Percentiles rank a stretch among this genome's conserved stretches.
These are phyloP conservation scores for Mucor piriformis DNA, from an alignment of 371 early-diverging fungal species.

Conservation along the genomic window DNA sequence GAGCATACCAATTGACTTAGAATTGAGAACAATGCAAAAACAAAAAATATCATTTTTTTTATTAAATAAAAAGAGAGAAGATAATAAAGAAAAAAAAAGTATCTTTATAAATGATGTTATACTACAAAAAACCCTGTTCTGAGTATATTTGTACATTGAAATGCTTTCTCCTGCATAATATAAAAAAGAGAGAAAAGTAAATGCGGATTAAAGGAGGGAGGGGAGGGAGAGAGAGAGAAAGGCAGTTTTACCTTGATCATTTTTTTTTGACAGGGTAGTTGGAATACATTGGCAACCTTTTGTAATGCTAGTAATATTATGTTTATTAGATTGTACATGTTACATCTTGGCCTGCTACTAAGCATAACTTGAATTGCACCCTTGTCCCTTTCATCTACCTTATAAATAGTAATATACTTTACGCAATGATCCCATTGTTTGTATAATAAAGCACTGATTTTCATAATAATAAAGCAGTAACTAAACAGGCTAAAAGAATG, in stretches of 20 bases:
- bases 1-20: neutral
- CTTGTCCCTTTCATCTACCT: too few relatives aligned
- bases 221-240: too few relatives aligned
- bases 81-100: neutral
- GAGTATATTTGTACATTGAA: constrained; percentile 1
- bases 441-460: too few relatives aligned
- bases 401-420: too few relatives aligned
- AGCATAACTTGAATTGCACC: too few relatives aligned
- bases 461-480: neutral
- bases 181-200: neutral
- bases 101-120: neutral
- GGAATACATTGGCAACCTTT: neutral
- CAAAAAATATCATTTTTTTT: neutral
- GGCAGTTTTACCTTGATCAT: neutral
- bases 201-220: neutral
- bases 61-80: neutral
- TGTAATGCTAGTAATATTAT: neutral
- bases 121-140: neutral
- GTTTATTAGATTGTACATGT: too few relatives aligned
- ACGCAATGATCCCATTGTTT: too few relatives aligned
- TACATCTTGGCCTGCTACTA: too few relatives aligned
- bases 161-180: neutral
- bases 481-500: too few relatives aligned
- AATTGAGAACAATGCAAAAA: constrained; percentile 1
- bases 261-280: neutral